These are phyloP conservation scores for Lantana camara DNA, from an alignment of 257 asterid species.

Conservation along the genomic window DNA sequence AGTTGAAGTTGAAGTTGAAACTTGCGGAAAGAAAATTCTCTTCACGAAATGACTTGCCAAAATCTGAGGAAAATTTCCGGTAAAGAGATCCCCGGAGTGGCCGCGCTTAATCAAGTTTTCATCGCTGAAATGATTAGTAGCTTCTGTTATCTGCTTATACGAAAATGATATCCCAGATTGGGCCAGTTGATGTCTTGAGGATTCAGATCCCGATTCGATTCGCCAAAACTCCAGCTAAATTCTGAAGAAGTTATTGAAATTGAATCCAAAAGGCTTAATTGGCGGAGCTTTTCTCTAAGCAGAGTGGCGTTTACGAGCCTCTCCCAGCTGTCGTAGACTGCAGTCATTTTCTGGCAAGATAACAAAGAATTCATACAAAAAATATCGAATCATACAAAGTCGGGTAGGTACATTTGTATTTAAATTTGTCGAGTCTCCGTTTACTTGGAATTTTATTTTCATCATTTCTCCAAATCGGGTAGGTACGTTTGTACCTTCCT, in stretches of 20 bases:
- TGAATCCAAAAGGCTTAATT: slow-evolving; percentile 16
- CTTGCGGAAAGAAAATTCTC: slow-evolving; percentile 34
- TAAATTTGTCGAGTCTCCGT: too few species aligned
- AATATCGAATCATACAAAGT: too few species aligned
- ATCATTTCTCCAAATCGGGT: too few species aligned
- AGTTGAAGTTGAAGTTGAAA: too few species aligned
- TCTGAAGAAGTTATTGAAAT: neutral
- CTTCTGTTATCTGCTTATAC: slow-evolving; percentile 45
- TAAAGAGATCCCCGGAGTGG: slow-evolving; percentile 56
- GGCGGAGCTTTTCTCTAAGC: slow-evolving; percentile 22
- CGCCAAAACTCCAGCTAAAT: neutral
- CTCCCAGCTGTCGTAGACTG: slow-evolving; percentile 23
- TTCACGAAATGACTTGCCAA: slow-evolving; percentile 46
- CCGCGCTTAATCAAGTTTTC: slow-evolving; percentile 50
- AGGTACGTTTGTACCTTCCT: too few species aligned
- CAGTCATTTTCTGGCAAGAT: neutral
- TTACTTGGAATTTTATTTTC: too few species aligned
- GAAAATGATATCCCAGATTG: slow-evolving; percentile 35
- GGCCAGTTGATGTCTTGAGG: too few species aligned
- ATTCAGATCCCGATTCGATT: too few species aligned
- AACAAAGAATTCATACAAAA: too few species aligned
- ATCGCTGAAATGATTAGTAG: slow-evolving; percentile 46
- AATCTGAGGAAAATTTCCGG: slow-evolving; percentile 39
- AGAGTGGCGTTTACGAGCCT: slow-evolving; percentile 23
- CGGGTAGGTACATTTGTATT: too few species aligned